phyloP scores from a whole-genome alignment of 805 yeast species.

The Lachancea quebecensis region DNA sequence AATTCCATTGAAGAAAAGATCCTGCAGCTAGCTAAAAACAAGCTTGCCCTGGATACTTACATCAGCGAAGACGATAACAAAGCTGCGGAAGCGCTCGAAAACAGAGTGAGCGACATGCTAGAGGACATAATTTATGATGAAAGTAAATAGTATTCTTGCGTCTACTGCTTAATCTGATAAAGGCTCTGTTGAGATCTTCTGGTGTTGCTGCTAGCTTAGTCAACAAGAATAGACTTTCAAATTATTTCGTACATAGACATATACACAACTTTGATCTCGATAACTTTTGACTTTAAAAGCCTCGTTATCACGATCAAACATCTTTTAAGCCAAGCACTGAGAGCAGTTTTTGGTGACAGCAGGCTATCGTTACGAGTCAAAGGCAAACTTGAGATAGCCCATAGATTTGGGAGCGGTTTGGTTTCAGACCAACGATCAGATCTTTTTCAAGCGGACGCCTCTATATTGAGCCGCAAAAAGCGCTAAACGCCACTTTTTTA shows the following conservation, averaged over 20 bases:
- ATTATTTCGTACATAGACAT: not conserved
- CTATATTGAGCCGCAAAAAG: too few species aligned
- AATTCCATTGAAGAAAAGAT: slow-evolving; percentile 87
- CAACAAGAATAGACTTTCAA: too few species aligned
- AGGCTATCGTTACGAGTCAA: not conserved
- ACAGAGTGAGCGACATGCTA: slow-evolving; percentile 45
- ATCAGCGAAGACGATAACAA: slow-evolving; percentile 40
- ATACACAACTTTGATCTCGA: not conserved
- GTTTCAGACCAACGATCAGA: too few species aligned
- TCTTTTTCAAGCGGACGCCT: too few species aligned
- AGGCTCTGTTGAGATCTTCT: too few species aligned
- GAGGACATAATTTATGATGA: slow-evolving; percentile 30
- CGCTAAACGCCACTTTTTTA: too few species aligned
- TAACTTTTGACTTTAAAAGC: not conserved
- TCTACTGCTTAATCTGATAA: too few species aligned
- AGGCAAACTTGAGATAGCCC: not conserved
- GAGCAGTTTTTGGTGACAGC: not conserved
- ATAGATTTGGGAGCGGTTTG: not conserved
- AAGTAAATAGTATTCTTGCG: slow-evolving; percentile 2
- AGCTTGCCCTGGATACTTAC: slow-evolving; percentile 68
- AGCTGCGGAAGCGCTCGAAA: slow-evolving; percentile 40
- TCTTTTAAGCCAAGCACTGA: not conserved
- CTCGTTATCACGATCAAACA: not conserved
- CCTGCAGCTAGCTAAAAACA: slow-evolving; percentile 77
- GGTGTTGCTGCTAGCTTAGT: too few species aligned